Conservation (phyloP, 768 basidiomycete genomes). For the Lyophyllum decastes region DNA sequence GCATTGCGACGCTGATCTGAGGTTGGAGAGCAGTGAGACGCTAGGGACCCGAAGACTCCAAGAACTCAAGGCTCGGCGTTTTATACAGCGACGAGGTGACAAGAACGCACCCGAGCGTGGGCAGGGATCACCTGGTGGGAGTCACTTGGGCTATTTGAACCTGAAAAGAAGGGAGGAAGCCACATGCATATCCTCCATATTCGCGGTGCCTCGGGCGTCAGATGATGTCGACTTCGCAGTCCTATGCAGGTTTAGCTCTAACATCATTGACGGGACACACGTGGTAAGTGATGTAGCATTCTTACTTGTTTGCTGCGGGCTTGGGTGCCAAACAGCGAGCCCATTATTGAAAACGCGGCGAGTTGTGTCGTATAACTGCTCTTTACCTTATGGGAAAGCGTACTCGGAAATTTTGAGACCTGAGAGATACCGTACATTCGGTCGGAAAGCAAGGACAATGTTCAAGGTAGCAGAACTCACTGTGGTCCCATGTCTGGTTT, state of each 20-base stretch:
- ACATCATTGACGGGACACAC: neutral
- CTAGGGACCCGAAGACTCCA: neutral
- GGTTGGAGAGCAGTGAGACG: neutral
- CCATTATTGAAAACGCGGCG: neutral
- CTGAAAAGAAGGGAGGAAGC: neutral
- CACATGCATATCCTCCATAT: constrained; percentile 2
- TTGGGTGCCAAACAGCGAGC: neutral
- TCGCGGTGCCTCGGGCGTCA: neutral
- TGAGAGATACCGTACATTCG: too few relatives aligned
- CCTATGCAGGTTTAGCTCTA: neutral
- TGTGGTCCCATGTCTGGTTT: neutral
- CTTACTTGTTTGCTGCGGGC: neutral
- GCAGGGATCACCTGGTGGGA: neutral
- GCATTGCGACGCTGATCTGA: constrained; percentile 8
- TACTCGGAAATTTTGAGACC: too few relatives aligned
- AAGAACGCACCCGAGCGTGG: constrained; percentile 9
- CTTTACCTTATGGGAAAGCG: too few relatives aligned
- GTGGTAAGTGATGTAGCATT: neutral
- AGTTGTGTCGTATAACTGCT: neutral
- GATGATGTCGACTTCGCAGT: constrained; percentile 11
- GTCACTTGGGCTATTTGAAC: neutral
- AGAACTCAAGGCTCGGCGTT: neutral
- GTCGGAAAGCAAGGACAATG: too few relatives aligned
- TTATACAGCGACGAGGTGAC: neutral
- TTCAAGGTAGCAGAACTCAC: neutral